Conservation (phyloP, 208 protist genomes). For the Leishmania tarentolae region DNA sequence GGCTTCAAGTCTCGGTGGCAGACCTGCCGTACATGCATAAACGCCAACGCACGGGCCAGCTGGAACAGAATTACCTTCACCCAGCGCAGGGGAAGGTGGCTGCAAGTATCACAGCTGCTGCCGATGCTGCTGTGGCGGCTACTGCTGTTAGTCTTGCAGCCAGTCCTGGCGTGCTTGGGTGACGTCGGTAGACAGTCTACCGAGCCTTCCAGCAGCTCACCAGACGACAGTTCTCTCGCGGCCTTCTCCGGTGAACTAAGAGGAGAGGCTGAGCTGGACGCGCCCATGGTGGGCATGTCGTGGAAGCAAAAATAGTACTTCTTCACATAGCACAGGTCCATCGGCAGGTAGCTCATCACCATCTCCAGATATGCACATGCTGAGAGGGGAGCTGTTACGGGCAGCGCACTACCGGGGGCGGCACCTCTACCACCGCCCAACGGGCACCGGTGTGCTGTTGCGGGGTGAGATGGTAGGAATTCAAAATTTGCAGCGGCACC, state of each 20-base stretch:
- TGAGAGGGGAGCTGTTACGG: constrained; percentile 1
- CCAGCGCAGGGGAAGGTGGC: constrained; percentile 32
- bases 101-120: neutral
- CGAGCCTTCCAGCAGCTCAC: neutral
- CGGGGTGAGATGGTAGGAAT: constrained; percentile 7
- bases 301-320: constrained; percentile 76
- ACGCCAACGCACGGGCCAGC: constrained; percentile 95
- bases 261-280: neutral
- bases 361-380: constrained; percentile 98
- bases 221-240: neutral
- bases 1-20: constrained; percentile 93
- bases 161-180: neutral
- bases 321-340: constrained; percentile 95
- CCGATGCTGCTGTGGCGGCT: constrained; percentile 3
- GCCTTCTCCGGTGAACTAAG: neutral
- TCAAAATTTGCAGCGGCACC: neutral
- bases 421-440: neutral
- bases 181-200: neutral
- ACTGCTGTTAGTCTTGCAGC: neutral
- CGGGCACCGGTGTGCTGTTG: constrained; percentile 6
- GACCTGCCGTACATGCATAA: constrained; percentile 74
- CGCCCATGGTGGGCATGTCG: constrained; percentile 30
- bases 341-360: constrained; percentile 98
- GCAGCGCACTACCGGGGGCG: neutral
- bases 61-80: constrained; percentile 96